A percentile compares a stretch with the other conserved stretches of the same genome.
Conservation (phyloP, 2,329 filamentous ascomycete genomes). For the Xylariaceae sp. region DNA sequence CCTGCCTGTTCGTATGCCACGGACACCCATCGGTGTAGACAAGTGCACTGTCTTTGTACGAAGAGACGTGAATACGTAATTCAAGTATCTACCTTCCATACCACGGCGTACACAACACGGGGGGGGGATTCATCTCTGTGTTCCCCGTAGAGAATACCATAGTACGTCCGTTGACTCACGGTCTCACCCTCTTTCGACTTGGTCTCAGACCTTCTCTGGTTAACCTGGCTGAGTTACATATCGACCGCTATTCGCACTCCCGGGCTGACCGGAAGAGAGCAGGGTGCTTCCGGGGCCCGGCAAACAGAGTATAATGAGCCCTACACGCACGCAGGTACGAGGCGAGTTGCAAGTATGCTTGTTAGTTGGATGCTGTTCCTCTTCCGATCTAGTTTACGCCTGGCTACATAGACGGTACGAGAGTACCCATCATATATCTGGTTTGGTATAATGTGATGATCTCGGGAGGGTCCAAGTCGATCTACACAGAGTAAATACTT, state of each 20-base stretch:
- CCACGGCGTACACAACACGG: too few relatives aligned
- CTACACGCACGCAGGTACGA: background rate
- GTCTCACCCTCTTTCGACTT: background rate
- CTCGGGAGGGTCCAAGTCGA: background rate
- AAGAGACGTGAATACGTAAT: too few relatives aligned
- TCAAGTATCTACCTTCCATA: too few relatives aligned
- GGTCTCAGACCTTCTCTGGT: background rate
- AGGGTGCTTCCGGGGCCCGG: constrained; percentile 11
- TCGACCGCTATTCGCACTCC: background rate
- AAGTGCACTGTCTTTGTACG: too few relatives aligned
- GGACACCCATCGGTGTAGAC: too few relatives aligned
- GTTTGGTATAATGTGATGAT: background rate
- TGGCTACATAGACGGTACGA: background rate
- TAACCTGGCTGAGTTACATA: background rate
- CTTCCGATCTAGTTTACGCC: background rate
- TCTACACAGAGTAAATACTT: too few relatives aligned
- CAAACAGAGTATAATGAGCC: constrained; percentile 4
- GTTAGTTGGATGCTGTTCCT: background rate
- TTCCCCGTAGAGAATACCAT: background rate
- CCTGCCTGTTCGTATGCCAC: too few relatives aligned
- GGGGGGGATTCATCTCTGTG: background rate
- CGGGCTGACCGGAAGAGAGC: constrained; percentile 9
- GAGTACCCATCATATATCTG: background rate
- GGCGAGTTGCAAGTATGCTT: background rate
- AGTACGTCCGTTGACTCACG: background rate